Base-by-base conservation (phyloP, 768 basidiomycete genomes). In the Suillus occidentalis region DNA sequence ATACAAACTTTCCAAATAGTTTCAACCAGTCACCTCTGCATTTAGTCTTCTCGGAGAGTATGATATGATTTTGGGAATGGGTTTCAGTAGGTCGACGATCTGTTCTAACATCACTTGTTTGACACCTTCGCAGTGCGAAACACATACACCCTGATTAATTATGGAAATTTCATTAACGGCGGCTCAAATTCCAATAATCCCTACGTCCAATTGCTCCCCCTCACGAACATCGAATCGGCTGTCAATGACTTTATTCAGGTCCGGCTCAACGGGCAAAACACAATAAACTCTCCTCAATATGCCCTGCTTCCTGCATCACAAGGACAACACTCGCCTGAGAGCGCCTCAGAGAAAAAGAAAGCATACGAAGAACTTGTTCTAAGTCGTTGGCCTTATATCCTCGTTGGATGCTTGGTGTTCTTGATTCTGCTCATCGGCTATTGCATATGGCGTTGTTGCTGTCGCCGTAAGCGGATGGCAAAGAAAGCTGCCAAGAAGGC, bases 11-110 rank as follows among this genome's bases (percentile, higher is more conserved):
- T 36, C 14, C 64, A 37, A 16, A 43, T 68, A 91, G 85, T 94
- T 91, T 82, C 92, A 94, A 81, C 92, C 91, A 2, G 90, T 92
- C 67, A 90, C 91, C 16, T 85, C 87, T 4, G 90, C 91, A 6
- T 91, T 92, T 77, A 88, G 89, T 78, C 67, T 91, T 49, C 83
- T 90, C 34, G 89, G 90, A 67, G 83, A 89, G 72, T 94, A 90
- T 67, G 91, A 94, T 69, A 87, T 92, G 82, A 91, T 93, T 69
- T 82, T 92, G 58, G 91, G 91, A 67, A 91, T 92, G 90, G 84
- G 83, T 62, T 91, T 93, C 79, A 63, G 91, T 92, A 76, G 69
- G 89, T 59, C 28, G 18, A 76, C 5, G 9, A 43, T 50, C 43
- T 40, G 36, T 10, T 59, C 37, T 22, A 3, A 20, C 20, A 39